Conservation (phyloP, 108 stramenopile genomes). For the Licmophora abbreviata region DNA sequence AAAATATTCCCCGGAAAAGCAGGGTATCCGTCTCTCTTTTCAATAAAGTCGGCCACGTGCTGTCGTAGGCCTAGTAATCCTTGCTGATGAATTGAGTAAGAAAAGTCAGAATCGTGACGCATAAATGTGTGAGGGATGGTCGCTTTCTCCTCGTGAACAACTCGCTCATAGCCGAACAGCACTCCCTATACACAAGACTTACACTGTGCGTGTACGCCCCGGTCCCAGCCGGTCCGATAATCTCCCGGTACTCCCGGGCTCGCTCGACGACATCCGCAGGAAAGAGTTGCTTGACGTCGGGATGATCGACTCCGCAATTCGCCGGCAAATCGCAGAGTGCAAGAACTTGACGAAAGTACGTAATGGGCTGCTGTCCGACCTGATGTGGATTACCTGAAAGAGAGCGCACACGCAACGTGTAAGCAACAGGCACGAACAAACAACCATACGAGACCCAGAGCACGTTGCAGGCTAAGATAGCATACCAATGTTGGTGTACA, state of each 20-base stretch:
- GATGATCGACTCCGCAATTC: slow-evolving; percentile 59
- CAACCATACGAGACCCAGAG: not conserved
- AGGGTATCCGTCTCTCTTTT: slow-evolving; percentile 64
- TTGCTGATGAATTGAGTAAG: slow-evolving; percentile 52
- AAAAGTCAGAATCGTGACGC: no score
- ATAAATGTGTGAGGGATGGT: no score
- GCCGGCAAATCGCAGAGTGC: slow-evolving; percentile 81
- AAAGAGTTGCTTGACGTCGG: slow-evolving; percentile 33
- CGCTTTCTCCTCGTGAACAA: no score
- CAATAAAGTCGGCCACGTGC: slow-evolving; percentile 67
- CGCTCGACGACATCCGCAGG: slow-evolving; percentile 63
- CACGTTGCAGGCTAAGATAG: not conserved
- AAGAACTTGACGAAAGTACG: slow-evolving; percentile 79
- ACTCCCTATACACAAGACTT: no score
- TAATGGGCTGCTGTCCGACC: slow-evolving; percentile 83
- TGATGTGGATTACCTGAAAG: slow-evolving; percentile 96
- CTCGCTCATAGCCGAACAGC: no score
- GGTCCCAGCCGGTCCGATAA: slow-evolving; percentile 56
- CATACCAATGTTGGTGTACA: not conserved
- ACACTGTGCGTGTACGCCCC: slow-evolving; percentile 77
- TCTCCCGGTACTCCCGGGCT: slow-evolving; percentile 49
- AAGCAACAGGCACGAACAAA: not conserved
- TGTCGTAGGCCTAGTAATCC: slow-evolving; percentile 69
- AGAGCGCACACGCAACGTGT: not conserved
- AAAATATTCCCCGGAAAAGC: slow-evolving; percentile 77